phyloP scores from a whole-genome alignment of 441 rosid genomes.

The Populus hybrid region DNA sequence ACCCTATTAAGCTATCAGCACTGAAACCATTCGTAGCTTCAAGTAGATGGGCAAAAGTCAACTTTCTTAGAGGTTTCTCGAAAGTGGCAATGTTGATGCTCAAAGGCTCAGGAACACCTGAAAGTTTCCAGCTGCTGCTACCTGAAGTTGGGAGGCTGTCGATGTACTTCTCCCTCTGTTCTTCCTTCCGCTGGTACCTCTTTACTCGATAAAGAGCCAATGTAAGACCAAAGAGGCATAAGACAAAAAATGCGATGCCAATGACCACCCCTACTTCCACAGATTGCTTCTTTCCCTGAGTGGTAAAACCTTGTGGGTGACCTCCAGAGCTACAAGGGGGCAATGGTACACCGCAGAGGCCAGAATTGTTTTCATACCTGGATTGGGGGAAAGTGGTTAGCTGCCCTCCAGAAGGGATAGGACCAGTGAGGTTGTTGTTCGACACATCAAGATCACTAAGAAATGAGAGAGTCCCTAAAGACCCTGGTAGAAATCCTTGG shows the following conservation, averaged over 20 bases:
- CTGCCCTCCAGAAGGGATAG: constrained; percentile 89
- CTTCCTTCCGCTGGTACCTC: constrained; percentile 49
- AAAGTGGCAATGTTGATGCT: constrained; percentile 92
- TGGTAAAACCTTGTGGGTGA: constrained; percentile 17
- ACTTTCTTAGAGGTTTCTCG: constrained; percentile 83
- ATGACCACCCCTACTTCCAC: constrained; percentile 53
- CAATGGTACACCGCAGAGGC: constrained; percentile 88
- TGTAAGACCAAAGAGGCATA: constrained; percentile 56
- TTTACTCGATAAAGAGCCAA: constrained; percentile 59
- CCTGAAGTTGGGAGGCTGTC: constrained; percentile 90
- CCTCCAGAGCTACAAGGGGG: constrained; percentile 52
- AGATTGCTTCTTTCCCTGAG: constrained; percentile 39
- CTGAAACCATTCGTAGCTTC: constrained; percentile 98
- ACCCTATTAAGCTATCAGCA: constrained; percentile 79
- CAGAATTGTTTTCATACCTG: constrained; percentile 83
- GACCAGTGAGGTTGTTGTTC: constrained; percentile 78
- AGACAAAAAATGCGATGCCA: constrained; percentile 55
- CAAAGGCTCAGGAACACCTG: constrained; percentile 77
- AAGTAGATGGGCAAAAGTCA: constrained; percentile 81
- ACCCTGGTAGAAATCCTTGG: constrained; percentile 68
- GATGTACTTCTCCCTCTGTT: constrained; percentile 72
- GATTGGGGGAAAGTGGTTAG: constrained; percentile 79
- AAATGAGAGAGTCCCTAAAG: constrained; percentile 73
- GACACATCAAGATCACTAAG: constrained; percentile 93
- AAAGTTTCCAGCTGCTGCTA: constrained; percentile 87